These are phyloP conservation scores for Scutellaria baicalensis DNA, from an alignment of 257 asterid genomes.

Conservation along the genomic window DNA sequence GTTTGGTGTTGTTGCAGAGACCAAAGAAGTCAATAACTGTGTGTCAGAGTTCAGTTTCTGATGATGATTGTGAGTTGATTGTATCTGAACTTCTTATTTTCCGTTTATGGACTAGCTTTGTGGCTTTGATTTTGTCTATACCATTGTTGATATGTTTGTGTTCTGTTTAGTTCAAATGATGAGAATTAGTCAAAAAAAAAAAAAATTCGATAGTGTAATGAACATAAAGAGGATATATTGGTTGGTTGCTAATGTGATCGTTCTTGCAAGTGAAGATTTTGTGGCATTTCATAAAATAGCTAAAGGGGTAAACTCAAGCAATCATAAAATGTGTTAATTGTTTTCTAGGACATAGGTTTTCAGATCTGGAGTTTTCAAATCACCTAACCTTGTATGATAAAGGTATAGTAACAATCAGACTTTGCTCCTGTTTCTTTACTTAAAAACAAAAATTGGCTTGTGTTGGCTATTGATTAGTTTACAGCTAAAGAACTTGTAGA, in stretches of 20 bases:
- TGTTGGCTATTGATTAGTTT: not conserved
- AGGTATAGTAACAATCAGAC: not conserved
- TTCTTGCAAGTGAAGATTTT: not conserved
- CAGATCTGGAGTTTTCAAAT: not conserved
- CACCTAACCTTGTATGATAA: not conserved
- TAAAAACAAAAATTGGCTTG: no score
- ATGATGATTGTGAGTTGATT: slow-evolving; percentile 37
- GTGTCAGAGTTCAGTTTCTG: slow-evolving; percentile 33
- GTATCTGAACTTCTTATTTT: not conserved
- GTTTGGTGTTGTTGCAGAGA: slow-evolving; percentile 30
- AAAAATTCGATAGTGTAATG: not conserved
- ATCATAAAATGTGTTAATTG: not conserved
- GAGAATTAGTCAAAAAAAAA: not conserved
- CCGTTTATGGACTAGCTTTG: not conserved
- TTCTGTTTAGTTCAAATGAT: not conserved
- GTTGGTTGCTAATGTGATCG: not conserved
- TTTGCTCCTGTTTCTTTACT: not conserved
- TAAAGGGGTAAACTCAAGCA: not conserved
- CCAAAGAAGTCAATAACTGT: slow-evolving; percentile 29
- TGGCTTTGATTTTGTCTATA: slow-evolving; percentile 1
- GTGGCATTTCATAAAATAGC: not conserved
- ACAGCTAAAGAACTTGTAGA: not conserved
- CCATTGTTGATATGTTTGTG: not conserved
- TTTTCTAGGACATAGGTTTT: not conserved
- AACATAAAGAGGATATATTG: not conserved